These are phyloP conservation scores for Melastoma malabathricum DNA, from an alignment of 345 rosid species.

Conservation along the genomic window DNA sequence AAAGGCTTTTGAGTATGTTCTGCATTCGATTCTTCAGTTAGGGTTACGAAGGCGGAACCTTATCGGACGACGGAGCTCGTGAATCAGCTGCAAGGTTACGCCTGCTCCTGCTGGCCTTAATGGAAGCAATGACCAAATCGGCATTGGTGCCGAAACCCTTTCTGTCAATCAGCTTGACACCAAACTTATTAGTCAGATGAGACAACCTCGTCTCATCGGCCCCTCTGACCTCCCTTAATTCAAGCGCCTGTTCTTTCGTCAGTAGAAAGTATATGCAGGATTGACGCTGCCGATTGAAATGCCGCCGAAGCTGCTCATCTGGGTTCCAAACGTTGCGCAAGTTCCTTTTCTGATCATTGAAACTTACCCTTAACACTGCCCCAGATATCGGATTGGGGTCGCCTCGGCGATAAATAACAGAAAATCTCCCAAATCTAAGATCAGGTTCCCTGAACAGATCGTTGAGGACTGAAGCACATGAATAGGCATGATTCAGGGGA, in stretches of 20 bases:
- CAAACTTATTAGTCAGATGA: conserved; percentile 69
- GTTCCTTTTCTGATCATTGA: conserved; percentile 63
- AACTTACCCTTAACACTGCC: conserved; percentile 66
- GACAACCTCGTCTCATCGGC: conserved; percentile 84
- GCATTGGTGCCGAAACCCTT: conserved; percentile 78
- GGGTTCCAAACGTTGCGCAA: conserved; percentile 42
- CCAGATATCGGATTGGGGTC: conserved; percentile 59
- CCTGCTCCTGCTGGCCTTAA: conserved; percentile 69
- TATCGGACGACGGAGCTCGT: conserved; percentile 44
- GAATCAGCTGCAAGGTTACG: conserved; percentile 45
- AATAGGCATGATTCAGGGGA: conserved; percentile 60
- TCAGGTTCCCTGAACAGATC: conserved; percentile 95
- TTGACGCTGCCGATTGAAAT: conserved; percentile 88
- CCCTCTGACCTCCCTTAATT: conserved; percentile 92
- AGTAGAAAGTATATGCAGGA: conserved; percentile 71
- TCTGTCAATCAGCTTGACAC: conserved; percentile 83
- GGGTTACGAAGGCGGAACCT: not conserved
- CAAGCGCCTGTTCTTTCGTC: conserved; percentile 78
- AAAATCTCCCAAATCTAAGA: conserved; percentile 82
- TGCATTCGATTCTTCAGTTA: not conserved
- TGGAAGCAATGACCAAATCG: conserved; percentile 77
- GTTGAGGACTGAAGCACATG: conserved; percentile 71
- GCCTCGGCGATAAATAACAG: conserved; percentile 50
- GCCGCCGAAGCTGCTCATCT: conserved; percentile 91
- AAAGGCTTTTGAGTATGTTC: not conserved